Evolutionary conservation across 2,329 filamentous ascomycete species (phyloP), one percentile per base, ranked within the genome.

Genomic region (Dothideomycetes sp.): DNA sequence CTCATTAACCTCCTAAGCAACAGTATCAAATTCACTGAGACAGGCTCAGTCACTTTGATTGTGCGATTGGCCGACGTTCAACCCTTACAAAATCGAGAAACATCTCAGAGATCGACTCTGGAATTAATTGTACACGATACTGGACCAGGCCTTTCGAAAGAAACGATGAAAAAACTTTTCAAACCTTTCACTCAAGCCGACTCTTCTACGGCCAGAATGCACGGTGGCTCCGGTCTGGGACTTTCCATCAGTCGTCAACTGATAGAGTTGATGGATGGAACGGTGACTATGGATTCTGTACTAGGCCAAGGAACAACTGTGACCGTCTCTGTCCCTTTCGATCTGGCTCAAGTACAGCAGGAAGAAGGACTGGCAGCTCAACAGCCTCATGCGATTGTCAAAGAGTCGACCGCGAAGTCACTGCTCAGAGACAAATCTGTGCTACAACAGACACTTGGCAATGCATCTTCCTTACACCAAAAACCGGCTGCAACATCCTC

Each of bases 171-270:
- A 12, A 41, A 45, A n/a, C 36, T 45, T 19, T 45, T 45, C 30
- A 28, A 27, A 3, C 43, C 43, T 4, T 45, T 45, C 36, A 20
- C 28, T 22, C 43, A 45, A n/a, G 43, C 35, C 15, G 36, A 45
- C 25, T 15, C 24, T 2, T 45, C 43, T 5, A 41, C 43, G 11
- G 43, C 43, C 8, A 37, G 43, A 12, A 22, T 41, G n/a, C 63
- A 63, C 29, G 61, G 61, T 9, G 61, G 61, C 15, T 58, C 55
- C 17, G 61, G 60, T 2, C 49, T 64, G 2, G 61, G 61, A 2
- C 50, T 64, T 1, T 62, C 60, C 47, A 64, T 64, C 33, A 62
- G 58, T 2, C 59, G 60, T 16, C 51, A 61, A 27, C 48, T 64
- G 18, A 56, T 59, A 3, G 59, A 63, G 34, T 31, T 45, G 13